phyloP scores from a whole-genome alignment of 2,329 filamentous ascomycete species.

The Endocalyx cinctus region DNA sequence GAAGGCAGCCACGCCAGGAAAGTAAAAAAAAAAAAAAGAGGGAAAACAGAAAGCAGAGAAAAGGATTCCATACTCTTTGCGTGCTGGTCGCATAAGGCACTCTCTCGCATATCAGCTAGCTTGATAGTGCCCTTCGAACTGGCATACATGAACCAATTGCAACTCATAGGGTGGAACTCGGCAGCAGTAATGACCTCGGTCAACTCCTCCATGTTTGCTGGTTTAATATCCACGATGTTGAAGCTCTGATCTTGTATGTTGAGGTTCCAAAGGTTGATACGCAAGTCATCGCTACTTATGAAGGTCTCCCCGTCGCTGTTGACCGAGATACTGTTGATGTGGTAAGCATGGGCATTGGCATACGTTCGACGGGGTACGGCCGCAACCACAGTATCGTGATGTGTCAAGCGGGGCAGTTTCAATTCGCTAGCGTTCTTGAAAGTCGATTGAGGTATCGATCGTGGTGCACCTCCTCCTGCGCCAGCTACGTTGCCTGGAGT shows the following conservation, averaged over 20 bases:
- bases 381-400: conserved; percentile 96
- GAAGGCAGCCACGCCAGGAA: no score
- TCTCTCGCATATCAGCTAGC: conserved; percentile 96
- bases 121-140: conserved; percentile 99
- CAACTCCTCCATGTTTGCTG: conserved; percentile 98
- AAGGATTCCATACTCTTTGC: conserved; percentile 68
- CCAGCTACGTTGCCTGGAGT: conserved; percentile 71
- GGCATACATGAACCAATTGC: conserved; percentile 99
- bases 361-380: conserved; percentile 95
- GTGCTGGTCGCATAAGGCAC: conserved; percentile 91
- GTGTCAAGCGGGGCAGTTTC: conserved; percentile 91
- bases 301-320: conserved; percentile 99
- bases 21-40: no score
- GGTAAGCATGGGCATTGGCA: conserved; percentile 96
- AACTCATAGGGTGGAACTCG: conserved; percentile 94
- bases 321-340: conserved; percentile 99
- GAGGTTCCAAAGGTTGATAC: conserved; percentile 98
- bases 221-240: conserved; percentile 99
- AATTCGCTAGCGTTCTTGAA: conserved; percentile 80
- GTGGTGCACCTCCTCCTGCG: conserved; percentile 68
- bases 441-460: conserved; percentile 64
- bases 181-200: conserved; percentile 98
- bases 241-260: conserved; percentile 99
- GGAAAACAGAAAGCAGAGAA: conserved; percentile 6
- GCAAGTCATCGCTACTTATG: conserved; percentile 95